Conservation (phyloP, 805 yeast genomes). For the Hanseniaspora thailandica region DNA sequence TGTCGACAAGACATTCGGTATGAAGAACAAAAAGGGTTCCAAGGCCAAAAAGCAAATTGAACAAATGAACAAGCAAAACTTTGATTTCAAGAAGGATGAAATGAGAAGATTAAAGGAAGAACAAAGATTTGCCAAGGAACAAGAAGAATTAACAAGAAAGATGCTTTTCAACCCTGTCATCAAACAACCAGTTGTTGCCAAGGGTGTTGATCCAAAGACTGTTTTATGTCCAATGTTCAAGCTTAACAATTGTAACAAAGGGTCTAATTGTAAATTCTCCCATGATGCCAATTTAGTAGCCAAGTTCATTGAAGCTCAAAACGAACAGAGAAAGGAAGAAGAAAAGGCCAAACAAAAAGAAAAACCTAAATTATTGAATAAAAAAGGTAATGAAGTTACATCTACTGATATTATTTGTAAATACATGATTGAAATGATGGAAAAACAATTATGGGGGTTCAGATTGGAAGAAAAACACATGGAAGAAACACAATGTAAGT, state of each 20-base stretch:
- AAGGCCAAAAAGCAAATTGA: constrained; percentile 67
- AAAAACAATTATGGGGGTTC: constrained; percentile 26
- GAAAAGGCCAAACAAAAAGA: constrained; percentile 90
- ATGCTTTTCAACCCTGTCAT: constrained; percentile 56
- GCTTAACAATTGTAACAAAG: constrained; percentile 73
- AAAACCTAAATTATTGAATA: constrained; percentile 82
- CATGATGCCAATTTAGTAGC: constrained; percentile 88
- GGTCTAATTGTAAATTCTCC: constrained; percentile 76
- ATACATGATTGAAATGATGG: constrained; percentile 89
- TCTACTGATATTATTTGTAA: constrained; percentile 94
- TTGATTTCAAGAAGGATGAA: constrained; percentile 62
- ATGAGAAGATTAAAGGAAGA: constrained; percentile 54
- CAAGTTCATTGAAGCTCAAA: constrained; percentile 74
- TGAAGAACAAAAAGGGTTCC: constrained; percentile 87
- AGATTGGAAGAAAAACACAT: constrained; percentile 14
- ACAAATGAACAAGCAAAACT: constrained; percentile 54
- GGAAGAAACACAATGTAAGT: constrained; percentile 86
- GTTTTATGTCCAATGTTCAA: constrained; percentile 83
- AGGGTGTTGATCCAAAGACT: constrained; percentile 95
- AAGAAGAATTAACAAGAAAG: constrained; percentile 77
- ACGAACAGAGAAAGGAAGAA: constrained; percentile 65
- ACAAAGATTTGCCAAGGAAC: constrained; percentile 83
- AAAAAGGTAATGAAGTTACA: constrained; percentile 88
- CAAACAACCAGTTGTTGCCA: constrained; percentile 71
- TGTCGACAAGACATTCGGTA: constrained; percentile 87